phyloP scores from a whole-genome alignment of 768 basidiomycete species.

The Antrodiella citrinella region DNA sequence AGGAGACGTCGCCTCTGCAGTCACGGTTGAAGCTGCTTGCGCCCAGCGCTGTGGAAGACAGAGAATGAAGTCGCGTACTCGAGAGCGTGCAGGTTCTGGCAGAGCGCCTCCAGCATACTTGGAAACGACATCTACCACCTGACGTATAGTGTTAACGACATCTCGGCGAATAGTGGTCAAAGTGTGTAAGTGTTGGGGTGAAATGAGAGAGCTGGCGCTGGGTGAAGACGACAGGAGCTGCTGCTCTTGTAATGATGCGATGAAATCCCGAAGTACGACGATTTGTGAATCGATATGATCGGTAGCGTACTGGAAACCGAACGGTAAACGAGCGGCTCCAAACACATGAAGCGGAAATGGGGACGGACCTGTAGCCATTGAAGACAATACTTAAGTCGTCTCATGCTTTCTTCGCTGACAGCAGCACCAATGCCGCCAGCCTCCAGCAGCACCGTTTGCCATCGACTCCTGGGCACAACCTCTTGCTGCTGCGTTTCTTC shows the following conservation, averaged over 20 bases:
- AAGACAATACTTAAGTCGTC: slow-evolving; percentile 75
- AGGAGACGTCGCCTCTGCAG: slow-evolving; percentile 10
- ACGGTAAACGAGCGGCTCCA: slow-evolving; percentile 1
- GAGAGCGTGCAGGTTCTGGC: slow-evolving; percentile 72
- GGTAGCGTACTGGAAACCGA: slow-evolving; percentile 62
- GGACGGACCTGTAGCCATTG: slow-evolving; percentile 75
- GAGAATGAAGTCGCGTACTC: slow-evolving; percentile 71
- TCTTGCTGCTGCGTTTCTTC: slow-evolving; percentile 33
- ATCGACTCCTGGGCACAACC: slow-evolving; percentile 67
- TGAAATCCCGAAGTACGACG: slow-evolving; percentile 75
- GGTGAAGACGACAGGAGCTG: slow-evolving; percentile 29
- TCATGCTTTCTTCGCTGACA: slow-evolving; percentile 86
- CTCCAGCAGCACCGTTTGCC: slow-evolving; percentile 80
- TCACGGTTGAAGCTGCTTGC: slow-evolving; percentile 25
- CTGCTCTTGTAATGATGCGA: slow-evolving; percentile 47
- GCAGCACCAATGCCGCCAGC: slow-evolving; percentile 85
- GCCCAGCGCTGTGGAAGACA: slow-evolving; percentile 81
- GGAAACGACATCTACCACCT: slow-evolving; percentile 81
- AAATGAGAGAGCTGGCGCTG: slow-evolving; percentile 24
- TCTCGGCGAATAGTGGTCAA: slow-evolving; percentile 69
- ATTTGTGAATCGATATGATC: slow-evolving; percentile 84
- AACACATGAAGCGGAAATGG: not conserved
- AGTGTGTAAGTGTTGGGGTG: slow-evolving; percentile 47
- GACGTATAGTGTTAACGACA: slow-evolving; percentile 81
- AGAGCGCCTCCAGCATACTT: slow-evolving; percentile 82